Percentiles rank a stretch among this genome's conserved stretches.
Conservation (phyloP, 2,329 filamentous ascomycete species). For the Penicillium sclerotiorum region DNA sequence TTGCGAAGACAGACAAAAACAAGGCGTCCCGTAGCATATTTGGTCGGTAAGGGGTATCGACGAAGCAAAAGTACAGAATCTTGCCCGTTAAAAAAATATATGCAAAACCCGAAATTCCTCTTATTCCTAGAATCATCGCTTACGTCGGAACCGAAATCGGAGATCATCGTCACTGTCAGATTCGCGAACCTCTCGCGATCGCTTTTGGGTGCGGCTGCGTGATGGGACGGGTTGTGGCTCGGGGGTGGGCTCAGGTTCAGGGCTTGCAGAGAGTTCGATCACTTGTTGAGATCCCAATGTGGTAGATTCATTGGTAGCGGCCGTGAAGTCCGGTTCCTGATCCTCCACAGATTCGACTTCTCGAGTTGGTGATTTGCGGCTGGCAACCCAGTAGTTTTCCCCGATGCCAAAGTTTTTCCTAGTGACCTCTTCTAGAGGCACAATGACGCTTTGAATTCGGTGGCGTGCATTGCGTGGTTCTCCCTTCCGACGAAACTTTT, state of each 20-base stretch:
- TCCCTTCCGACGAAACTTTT: constrained; percentile 66
- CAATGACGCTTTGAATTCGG: constrained; percentile 61
- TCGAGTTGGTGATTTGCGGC: constrained; percentile 31
- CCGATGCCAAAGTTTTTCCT: constrained; percentile 73
- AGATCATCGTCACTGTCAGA: constrained; percentile 61
- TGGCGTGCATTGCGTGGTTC: constrained; percentile 39
- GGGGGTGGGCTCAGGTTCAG: constrained; percentile 21
- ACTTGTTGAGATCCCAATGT: constrained; percentile 14
- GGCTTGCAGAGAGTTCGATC: constrained; percentile 13
- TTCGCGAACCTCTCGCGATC: constrained; percentile 42
- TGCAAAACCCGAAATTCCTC: background rate
- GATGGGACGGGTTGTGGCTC: constrained; percentile 17
- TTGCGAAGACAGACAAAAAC: background rate
- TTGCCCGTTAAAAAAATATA: constrained; percentile 10
- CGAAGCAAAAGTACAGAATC: constrained; percentile 4
- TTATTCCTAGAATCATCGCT: constrained; percentile 29
- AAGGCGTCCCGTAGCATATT: too few species aligned
- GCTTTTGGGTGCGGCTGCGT: constrained; percentile 32
- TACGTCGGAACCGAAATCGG: constrained; percentile 58
- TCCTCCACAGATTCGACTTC: constrained; percentile 23
- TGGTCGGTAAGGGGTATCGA: constrained; percentile 15
- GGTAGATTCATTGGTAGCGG: constrained; percentile 1
- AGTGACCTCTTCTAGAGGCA: constrained; percentile 71
- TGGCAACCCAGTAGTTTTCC: constrained; percentile 70
- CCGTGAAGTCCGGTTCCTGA: constrained; percentile 17